phyloP scores from a whole-genome alignment of 306 rosid species.

The Dryas alaskensis region DNA sequence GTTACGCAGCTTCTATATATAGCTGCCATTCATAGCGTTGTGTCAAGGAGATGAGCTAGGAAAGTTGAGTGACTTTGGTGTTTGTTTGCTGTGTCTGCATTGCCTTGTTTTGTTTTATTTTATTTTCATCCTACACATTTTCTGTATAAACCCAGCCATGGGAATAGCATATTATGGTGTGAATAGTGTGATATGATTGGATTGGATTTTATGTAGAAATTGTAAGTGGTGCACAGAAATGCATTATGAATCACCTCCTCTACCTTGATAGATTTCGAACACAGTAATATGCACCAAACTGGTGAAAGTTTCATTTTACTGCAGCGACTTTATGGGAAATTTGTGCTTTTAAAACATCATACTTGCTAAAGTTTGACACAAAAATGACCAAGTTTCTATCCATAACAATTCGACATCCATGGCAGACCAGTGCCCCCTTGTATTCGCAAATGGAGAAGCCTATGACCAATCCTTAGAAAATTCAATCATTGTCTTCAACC shows the following conservation, averaged over 20 bases:
- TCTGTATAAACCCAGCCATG: constrained; percentile 24
- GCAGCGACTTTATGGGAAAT: too few relatives aligned
- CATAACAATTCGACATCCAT: too few relatives aligned
- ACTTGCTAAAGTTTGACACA: too few relatives aligned
- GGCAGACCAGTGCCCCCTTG: too few relatives aligned
- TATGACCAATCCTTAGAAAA: too few relatives aligned
- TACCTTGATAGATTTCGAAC: neutral
- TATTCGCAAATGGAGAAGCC: too few relatives aligned
- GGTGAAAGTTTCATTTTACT: too few relatives aligned
- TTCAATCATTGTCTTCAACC: too few relatives aligned
- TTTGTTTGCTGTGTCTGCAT: constrained; percentile 8
- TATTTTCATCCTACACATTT: neutral
- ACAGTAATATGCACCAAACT: neutral
- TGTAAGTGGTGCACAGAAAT: neutral
- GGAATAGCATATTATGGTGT: constrained; percentile 19
- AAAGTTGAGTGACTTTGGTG: neutral
- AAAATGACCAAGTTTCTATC: too few relatives aligned
- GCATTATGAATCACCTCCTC: neutral
- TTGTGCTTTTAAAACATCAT: too few relatives aligned
- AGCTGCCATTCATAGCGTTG: constrained; percentile 61
- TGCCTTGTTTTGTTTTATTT: neutral
- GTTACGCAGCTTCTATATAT: constrained; percentile 81
- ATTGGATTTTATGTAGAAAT: constrained; percentile 28
- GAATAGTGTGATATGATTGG: constrained; percentile 19
- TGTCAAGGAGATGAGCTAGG: constrained; percentile 29